These are phyloP conservation scores for Mortierella sp. DNA, from an alignment of 371 early-diverging fungal genomes.

Conservation along the genomic window DNA sequence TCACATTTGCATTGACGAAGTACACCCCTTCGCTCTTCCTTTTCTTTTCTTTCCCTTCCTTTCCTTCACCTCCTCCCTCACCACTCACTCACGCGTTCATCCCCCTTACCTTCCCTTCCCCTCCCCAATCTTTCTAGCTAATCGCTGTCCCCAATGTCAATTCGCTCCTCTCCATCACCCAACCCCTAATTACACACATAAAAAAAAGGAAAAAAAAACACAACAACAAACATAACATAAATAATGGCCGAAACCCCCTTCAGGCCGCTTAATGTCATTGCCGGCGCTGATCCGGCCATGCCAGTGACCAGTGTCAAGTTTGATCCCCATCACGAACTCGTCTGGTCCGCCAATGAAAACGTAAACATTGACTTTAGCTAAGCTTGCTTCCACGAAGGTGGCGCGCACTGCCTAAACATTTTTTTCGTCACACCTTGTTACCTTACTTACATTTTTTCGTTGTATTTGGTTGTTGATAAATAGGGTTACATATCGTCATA, in stretches of 20 bases:
- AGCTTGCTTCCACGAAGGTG: background rate
- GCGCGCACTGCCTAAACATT: background rate
- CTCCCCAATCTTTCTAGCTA: background rate
- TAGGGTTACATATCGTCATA: conserved; percentile 77
- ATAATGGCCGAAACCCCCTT: conserved; percentile 54
- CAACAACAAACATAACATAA: background rate
- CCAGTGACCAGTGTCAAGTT: conserved; percentile 73
- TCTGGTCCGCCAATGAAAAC: conserved; percentile 85
- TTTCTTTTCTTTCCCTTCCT: background rate
- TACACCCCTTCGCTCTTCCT: background rate
- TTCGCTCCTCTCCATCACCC: background rate
- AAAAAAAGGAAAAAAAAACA: background rate
- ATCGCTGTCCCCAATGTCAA: conserved; percentile 1
- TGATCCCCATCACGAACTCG: conserved; percentile 84
- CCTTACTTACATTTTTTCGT: background rate
- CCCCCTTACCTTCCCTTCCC: background rate
- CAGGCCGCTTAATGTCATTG: conserved; percentile 53
- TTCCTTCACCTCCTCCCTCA: background rate
- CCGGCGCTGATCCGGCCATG: conserved; percentile 45
- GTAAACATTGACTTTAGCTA: conserved; percentile 55
- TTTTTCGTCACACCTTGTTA: background rate
- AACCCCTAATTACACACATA: background rate
- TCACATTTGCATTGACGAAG: background rate
- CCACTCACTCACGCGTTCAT: background rate
- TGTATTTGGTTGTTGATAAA: background rate